Conservation (phyloP, 495 filamentous ascomycete species). For the Letharia lupina region DNA sequence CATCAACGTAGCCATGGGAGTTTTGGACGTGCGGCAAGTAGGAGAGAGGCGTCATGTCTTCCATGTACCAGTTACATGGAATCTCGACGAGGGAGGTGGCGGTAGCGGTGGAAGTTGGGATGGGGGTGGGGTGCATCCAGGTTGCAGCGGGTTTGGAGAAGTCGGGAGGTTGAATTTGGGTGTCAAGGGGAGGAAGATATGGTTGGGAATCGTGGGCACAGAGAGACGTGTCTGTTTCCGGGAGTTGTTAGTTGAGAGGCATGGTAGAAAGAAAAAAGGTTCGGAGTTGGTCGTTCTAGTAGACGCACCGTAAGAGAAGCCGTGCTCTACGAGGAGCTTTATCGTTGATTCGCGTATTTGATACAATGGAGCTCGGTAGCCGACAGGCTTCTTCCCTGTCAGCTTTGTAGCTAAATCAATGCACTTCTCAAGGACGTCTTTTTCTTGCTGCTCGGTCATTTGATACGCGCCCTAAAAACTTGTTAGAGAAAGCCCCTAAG, state of each 20-base stretch:
- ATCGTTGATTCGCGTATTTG: constrained; percentile 48
- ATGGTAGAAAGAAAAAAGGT: neutral
- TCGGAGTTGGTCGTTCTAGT: neutral
- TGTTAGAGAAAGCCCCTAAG: neutral
- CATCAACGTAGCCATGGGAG: constrained; percentile 46
- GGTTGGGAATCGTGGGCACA: constrained; percentile 47
- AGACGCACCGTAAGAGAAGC: constrained; percentile 44
- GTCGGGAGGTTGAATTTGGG: constrained; percentile 42
- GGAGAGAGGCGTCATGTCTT: constrained; percentile 51
- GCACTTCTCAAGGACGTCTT: constrained; percentile 47
- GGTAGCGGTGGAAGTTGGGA: constrained; percentile 18
- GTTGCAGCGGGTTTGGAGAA: constrained; percentile 41
- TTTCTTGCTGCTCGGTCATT: constrained; percentile 49
- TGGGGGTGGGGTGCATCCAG: constrained; percentile 51
- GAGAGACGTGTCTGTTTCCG: constrained; percentile 39
- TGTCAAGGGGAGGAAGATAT: constrained; percentile 43
- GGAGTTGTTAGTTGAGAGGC: neutral
- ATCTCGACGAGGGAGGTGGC: constrained; percentile 41
- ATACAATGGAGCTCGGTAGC: constrained; percentile 53
- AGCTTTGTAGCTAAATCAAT: constrained; percentile 41
- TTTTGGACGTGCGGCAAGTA: constrained; percentile 44
- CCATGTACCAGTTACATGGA: constrained; percentile 49
- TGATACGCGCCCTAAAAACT: constrained; percentile 38
- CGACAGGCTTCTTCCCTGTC: constrained; percentile 45
- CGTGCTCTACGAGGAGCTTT: constrained; percentile 44